Evolutionary conservation across 352 stramenopile genomes (phyloP), one percentile per base, ranked within the genome.

Genomic region (Globisporangium okanoganense): DNA sequence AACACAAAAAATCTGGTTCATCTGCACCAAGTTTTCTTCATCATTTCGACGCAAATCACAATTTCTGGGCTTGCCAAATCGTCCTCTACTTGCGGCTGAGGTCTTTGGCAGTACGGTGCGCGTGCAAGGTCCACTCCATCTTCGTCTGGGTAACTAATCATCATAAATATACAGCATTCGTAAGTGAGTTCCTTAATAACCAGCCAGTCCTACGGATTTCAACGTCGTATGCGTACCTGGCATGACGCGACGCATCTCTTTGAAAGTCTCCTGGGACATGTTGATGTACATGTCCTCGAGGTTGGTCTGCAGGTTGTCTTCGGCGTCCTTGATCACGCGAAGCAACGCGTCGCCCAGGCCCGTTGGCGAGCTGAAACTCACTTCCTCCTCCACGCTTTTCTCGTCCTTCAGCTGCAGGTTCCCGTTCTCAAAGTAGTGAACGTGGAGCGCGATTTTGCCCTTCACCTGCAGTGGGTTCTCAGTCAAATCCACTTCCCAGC

Each of bases 351-450:
- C 78, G 52, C 75, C 84, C 24, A 96, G 58, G 8, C 68, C 77
- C 7, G 71, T 71, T 14, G 73, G 31, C 18, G 69, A 58, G 12
- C 76, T 56, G 20, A 81, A 80, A 12, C 65, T 61, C 14, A 94
- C 65, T 38, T 79, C 75, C 25, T 89, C 71, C 16, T 83, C 75
- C 27, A 96, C 62, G 3, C 71, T 55, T 64, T 96, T 97, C 58
- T 75, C 69, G 51, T 75, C 92, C 63, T 96, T 83, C 43, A 98
- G 66, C 76, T 98, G 92, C 49, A 98, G 72, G 65, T 98, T 98
- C 33, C 93, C 94, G 72, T 98, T 97, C 78, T 98, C 94, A 78
- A 97, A 98, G 76, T 98, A 98, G 73, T 98, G 94, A 29, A 95
- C 91, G 59, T 92, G 88, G 40, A 98, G 69, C 55, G 85, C 65